Evolutionary conservation across 1,284 basidiomycete genomes (phyloP), one percentile per base, ranked within the genome.

Genomic region (Tilletia walkeri): DNA sequence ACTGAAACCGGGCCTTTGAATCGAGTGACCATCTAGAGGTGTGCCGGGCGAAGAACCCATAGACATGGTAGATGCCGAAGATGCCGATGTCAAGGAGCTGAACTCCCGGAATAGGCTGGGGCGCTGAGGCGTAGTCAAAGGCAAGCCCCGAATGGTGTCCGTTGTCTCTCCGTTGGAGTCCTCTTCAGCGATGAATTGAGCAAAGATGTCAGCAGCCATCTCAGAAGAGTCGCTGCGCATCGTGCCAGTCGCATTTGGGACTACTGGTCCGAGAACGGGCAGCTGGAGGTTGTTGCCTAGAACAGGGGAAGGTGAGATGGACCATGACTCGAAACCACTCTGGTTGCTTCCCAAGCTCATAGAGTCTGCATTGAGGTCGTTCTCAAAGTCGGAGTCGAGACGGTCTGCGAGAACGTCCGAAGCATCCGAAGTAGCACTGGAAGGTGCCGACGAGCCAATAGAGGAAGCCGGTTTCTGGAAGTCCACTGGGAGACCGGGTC

Each of bases 391-490:
- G 59, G 59, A 63, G 34, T 38, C 59, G 34, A 63, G 59, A 18
- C 59, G 59, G 59, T 63, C 59, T 38, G 59, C 34, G 16, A 63
- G 38, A 9, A 41, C 59, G 38, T 63, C 59, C 14, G 59, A 63
- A 39, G 59, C 59, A 18, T 63, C 59, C 14, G 59, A 63, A 6
- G 59, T 63, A 5, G 59, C 59, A 63, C 59, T 63, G 36, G 59
- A 63, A 14, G 59, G 59, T 18, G 59, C 59, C 3, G 59, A 63
- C 39, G 59, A 63, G 9, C 59, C 59, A 18, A 63, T 63, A 7
- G 59, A 63, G 12, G 59, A 63, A 16, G 59, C 59, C 36, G 59
- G 59, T 34, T 63, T 63, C 59, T 63, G 30, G 59, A 63, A 63
- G 59, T 63, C 59, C 14, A 38, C 16, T 10, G 59, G 59, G 3